phyloP scores from a whole-genome alignment of 2,329 filamentous ascomycete species.

The Colletotrichum simmondsii region DNA sequence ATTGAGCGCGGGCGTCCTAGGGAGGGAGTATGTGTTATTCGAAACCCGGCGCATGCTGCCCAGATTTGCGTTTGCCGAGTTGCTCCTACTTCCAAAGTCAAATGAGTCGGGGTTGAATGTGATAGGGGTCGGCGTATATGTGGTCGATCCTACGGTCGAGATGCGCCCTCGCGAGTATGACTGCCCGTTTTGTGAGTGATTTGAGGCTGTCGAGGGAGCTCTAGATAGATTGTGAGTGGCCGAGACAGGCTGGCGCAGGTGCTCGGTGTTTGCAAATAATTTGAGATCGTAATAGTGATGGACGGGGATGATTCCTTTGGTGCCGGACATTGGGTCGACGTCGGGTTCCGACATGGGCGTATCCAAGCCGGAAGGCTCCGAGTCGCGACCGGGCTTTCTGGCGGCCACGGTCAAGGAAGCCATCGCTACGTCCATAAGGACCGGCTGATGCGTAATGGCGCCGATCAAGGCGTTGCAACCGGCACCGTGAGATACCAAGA shows the following conservation, averaged over 20 bases:
- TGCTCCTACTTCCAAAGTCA: constrained; percentile 54
- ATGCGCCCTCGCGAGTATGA: constrained; percentile 49
- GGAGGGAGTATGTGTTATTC: constrained; percentile 30
- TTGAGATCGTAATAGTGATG: constrained; percentile 78
- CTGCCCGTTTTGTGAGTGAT: constrained; percentile 44
- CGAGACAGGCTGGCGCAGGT: constrained; percentile 64
- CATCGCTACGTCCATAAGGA: constrained; percentile 89
- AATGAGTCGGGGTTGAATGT: constrained; percentile 50
- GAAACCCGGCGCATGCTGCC: constrained; percentile 47
- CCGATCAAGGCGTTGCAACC: constrained; percentile 96
- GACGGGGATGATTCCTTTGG: constrained; percentile 53
- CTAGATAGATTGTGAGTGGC: constrained; percentile 44
- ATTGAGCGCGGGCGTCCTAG: constrained; percentile 43
- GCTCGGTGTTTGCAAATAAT: constrained; percentile 79
- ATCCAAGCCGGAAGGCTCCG: constrained; percentile 40
- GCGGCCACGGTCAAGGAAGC: constrained; percentile 92
- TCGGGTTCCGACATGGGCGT: constrained; percentile 37
- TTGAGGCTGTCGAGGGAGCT: constrained; percentile 46
- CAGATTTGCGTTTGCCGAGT: constrained; percentile 55
- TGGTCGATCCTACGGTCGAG: constrained; percentile 34
- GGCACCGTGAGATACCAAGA: constrained; percentile 93
- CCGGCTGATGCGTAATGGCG: constrained; percentile 89
- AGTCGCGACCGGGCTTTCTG: constrained; percentile 60
- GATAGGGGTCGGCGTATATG: constrained; percentile 37
- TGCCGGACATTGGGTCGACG: constrained; percentile 29